Evolutionary conservation across 176 grass and related monocot genomes (phyloP).

Genomic region (Zizania latifolia): DNA sequence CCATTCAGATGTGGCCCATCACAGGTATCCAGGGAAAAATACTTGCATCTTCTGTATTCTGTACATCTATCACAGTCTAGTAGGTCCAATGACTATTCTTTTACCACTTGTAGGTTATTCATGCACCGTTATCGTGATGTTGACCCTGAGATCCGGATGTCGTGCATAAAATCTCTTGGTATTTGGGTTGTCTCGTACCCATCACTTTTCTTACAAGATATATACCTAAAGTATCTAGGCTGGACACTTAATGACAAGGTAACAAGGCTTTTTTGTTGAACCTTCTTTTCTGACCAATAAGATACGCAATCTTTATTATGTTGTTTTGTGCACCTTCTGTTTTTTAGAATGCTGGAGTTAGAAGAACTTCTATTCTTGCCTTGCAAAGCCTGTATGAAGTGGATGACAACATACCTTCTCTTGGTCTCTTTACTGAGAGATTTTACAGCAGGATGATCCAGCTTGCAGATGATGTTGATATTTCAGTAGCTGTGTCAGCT

Average conservation of each 20-base stretch:
- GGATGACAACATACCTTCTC: conserved; percentile 83
- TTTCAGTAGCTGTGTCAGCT: conserved; percentile 93
- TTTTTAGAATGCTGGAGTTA: conserved; percentile 81
- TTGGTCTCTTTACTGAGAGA: conserved; percentile 85
- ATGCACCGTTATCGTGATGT: conserved; percentile 98
- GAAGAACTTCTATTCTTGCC: conserved; percentile 79
- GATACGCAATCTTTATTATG: conserved; percentile 16
- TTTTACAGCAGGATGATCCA: conserved; percentile 95
- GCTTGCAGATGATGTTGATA: conserved; percentile 97
- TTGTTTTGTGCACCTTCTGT: conserved; percentile 20
- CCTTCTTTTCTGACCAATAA: not conserved
- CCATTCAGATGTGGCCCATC: not conserved
- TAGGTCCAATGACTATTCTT: not conserved
- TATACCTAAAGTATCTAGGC: conserved; percentile 96
- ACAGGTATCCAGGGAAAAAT: not conserved
- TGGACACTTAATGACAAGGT: conserved; percentile 99
- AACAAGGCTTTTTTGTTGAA: conserved; percentile 30
- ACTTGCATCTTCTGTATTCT: not conserved
- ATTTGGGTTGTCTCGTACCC: conserved; percentile 90
- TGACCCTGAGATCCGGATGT: conserved; percentile 88
- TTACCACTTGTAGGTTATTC: conserved; percentile 62
- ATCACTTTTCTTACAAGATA: conserved; percentile 93
- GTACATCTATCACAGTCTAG: not conserved
- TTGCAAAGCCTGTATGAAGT: conserved; percentile 86
- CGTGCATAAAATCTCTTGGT: conserved; percentile 87